These are phyloP conservation scores for Mycena vitilis DNA, from an alignment of 768 basidiomycete species.

Conservation along the genomic window DNA sequence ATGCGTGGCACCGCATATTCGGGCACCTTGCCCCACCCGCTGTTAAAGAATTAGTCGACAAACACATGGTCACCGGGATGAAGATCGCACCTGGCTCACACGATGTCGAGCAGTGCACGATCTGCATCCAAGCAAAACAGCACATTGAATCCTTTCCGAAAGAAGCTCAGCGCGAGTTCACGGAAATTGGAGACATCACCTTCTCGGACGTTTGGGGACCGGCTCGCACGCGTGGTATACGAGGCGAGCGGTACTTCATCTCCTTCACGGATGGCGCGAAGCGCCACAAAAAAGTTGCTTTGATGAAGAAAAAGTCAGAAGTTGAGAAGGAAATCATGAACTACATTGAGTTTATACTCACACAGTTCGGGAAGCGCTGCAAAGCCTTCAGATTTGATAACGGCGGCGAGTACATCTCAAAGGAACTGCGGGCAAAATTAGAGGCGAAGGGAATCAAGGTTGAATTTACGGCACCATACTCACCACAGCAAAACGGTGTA, in stretches of 20 bases:
- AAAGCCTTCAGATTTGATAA: conserved; percentile 16
- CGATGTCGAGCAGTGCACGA: neutral
- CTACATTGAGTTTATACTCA: neutral
- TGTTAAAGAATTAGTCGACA: neutral
- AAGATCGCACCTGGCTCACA: neutral
- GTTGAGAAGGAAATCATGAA: neutral
- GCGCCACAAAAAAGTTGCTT: neutral
- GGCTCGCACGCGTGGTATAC: neutral
- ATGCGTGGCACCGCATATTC: neutral
- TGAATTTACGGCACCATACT: neutral
- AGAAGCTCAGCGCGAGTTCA: neutral
- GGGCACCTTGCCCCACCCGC: neutral
- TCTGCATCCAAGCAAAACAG: neutral
- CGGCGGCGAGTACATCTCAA: conserved; percentile 1
- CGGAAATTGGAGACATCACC: neutral
- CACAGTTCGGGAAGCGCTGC: conserved; percentile 26
- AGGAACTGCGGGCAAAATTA: neutral
- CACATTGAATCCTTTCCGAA: conserved; percentile 2
- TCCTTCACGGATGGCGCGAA: neutral
- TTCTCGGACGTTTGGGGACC: conserved; percentile 1
- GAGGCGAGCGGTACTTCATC: neutral
- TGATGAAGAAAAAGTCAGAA: neutral
- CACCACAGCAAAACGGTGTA: conserved; percentile 12
- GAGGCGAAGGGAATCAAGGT: neutral
- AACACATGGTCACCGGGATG: neutral